Base-by-base conservation (phyloP, 805 yeast species). In the Pichia scutulata region DNA sequence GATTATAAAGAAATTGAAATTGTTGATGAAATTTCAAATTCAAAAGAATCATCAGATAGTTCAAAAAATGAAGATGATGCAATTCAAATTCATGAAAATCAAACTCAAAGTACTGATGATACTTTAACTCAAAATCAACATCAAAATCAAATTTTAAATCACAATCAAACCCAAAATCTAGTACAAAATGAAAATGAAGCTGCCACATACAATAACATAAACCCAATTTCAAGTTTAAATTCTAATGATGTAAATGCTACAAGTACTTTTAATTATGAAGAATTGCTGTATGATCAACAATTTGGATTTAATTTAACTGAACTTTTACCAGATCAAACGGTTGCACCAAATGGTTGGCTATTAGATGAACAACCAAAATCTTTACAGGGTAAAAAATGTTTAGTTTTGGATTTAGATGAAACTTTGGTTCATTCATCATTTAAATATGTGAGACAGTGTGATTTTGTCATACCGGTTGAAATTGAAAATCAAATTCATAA, bases 391-490 rank as follows among this genome's bases (percentile, higher is more conserved):
- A 82, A 86, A 52, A 93, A 93, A 67, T 90, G 97, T 67, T 75
- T 93, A 33, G 86, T 93, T 14, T 74, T 93, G 49, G 99, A 93
- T 68, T 72, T 93, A 55, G 99, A 93, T 68, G 99, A 93, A 68
- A 93, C 99, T 2, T 76, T 93, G 52, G 99, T 93, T 30, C 99
- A 93, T 67, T 87, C 96, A 1, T 84, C 95, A 7, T 93, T 93
- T 74, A 90, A 92, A 67, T 89, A 84, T 66, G 76, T 93, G 51
- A 80, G 95, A 52, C 85, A 89, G 43, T 96, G 97, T 1, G 99
- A 93, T 69, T 93, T 93, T 69, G 95, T 95, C 44, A 88, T 93
- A 46, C 98, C 99, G 16, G 99, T 93, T 48, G 98, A 92, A 66
- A 92, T 93, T 55, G 98, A 93, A 60, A 84, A 84, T 60, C 92